Percentiles rank a stretch among this genome's conserved stretches.
Evolutionary conservation across 768 basidiomycete species (phyloP).

Genomic region (Pulveroboletus sp.): DNA sequence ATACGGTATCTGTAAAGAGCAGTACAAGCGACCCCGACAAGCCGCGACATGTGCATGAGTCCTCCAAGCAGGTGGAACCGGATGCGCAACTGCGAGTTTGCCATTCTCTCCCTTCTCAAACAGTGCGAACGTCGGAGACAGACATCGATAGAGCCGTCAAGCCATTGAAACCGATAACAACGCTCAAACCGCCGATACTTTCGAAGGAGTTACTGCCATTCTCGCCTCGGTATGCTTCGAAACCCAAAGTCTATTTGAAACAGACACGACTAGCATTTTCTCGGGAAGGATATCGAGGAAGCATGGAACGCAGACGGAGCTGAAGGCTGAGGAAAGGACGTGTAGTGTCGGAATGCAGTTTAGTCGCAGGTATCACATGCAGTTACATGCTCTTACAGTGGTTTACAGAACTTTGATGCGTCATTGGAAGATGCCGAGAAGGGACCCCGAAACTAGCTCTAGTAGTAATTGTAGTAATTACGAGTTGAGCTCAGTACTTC

Average conservation of each 20-base stretch:
- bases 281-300: background rate
- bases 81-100: slow-evolving; percentile 1
- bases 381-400: background rate
- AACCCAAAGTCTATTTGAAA: slow-evolving; percentile 9
- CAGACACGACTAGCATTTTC: slow-evolving; percentile 20
- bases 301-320: background rate
- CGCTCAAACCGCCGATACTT: slow-evolving; percentile 26
- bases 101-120: slow-evolving; percentile 8
- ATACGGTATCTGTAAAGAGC: slow-evolving; percentile 19
- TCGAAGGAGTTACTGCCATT: slow-evolving; percentile 22
- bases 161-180: slow-evolving; percentile 28
- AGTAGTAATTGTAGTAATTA: too few relatives aligned
- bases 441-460: background rate
- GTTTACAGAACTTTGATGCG: too few relatives aligned
- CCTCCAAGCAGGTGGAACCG: background rate
- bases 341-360: too few relatives aligned
- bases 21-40: background rate
- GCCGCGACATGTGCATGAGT: background rate
- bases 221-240: slow-evolving; percentile 2
- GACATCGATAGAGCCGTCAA: slow-evolving; percentile 2
- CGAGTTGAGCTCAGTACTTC: too few relatives aligned
- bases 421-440: too few relatives aligned
- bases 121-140: background rate
- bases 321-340: background rate
- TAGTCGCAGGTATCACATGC: slow-evolving; percentile 12